These are phyloP conservation scores for Lipomyces starkeyi DNA, from an alignment of 805 yeast genomes.

Conservation along the genomic window DNA sequence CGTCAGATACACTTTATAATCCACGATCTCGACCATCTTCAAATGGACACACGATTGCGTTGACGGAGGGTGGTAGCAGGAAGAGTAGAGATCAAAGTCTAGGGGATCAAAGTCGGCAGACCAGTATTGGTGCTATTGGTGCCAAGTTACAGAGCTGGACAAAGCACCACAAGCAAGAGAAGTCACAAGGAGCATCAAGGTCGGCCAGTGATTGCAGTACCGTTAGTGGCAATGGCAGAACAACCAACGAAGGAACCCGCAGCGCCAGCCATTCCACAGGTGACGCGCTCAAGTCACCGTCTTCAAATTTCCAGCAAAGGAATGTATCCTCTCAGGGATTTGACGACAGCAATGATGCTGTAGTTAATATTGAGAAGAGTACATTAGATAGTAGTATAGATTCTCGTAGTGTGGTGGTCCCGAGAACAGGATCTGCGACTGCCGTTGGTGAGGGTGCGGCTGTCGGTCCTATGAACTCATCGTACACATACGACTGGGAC, in stretches of 20 bases:
- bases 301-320: too few species aligned
- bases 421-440: too few species aligned
- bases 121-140: neutral
- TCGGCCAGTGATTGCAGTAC: neutral
- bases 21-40: neutral
- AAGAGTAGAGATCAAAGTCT: neutral
- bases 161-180: neutral
- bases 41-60: neutral
- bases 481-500: neutral
- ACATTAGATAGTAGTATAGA: too few species aligned
- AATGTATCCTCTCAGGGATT: too few species aligned
- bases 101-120: neutral
- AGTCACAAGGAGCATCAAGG: neutral
- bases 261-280: neutral
- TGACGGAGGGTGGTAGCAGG: neutral
- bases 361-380: too few species aligned
- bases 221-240: neutral
- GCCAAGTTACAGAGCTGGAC: constrained; percentile 1
- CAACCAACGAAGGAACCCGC: neutral
- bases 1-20: neutral
- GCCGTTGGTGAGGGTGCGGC: too few species aligned
- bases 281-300: neutral
- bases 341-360: too few species aligned
- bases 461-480: too few species aligned
- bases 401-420: too few species aligned